Evolutionary conservation across 331 rosid species (phyloP), one percentile per base, ranked within the genome.

Genomic region (Pyrus hybrid): DNA sequence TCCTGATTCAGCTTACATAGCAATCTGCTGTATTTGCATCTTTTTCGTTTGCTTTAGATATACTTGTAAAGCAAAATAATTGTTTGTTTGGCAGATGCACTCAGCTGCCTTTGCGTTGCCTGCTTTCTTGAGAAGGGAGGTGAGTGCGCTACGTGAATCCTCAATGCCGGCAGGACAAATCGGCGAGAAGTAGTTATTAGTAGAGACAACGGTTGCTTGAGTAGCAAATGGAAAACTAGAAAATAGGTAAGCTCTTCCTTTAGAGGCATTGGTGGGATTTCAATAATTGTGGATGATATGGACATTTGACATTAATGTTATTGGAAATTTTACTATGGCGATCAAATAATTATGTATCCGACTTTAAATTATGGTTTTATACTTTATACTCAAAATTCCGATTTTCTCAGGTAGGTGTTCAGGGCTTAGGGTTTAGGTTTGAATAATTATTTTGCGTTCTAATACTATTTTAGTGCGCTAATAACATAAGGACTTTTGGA

Each of bases 71-170:
- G 63, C 47, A 37, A 25, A 41, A 41, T 23, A 7, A 74, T 47
- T 11, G 26, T 61, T 78, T 28, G 58, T 49, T 25, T 84, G 77
- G 53, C 86, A 92, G 97, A 79, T 92, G 85, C 97, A 92, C 80
- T 62, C 77, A 4, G 97, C 92, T 71, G 97, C 97, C 76, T 90
- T 92, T 84, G 92, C 93, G 21, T 82, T 92, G 90, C 97, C 97
- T 45, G 8, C 87, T 41, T 90, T 92, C 77, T 72, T 92, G 84
- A 88, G 79, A 84, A 87, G 85, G 86, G 97, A 88, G 81, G 88
- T 88, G 82, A 81, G 84, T 32, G 75, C 57, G 45, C 83, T 83
- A 61, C 63, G 76, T 6, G 85, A 76, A 57, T 43, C 77, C 70
- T 67, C 61, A 8, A 45, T 9, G 37, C 82, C 43, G 45, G 70